phyloP scores from a whole-genome alignment of 2,329 filamentous ascomycete species.

The Dichotomopilus funicola region DNA sequence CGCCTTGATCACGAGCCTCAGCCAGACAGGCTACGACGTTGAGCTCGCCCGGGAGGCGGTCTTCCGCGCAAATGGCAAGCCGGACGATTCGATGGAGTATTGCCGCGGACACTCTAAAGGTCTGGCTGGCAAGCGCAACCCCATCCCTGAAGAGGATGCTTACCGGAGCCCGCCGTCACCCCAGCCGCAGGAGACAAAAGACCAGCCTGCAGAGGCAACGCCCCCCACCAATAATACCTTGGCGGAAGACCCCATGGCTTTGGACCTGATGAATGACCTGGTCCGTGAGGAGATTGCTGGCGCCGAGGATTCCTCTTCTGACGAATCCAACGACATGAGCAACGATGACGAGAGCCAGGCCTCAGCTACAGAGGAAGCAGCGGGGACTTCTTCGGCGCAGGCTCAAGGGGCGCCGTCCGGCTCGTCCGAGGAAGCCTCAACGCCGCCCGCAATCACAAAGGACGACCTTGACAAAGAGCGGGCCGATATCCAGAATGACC shows the following conservation, averaged over 20 bases:
- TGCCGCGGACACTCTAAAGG: constrained; percentile 57
- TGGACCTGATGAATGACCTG: constrained; percentile 27
- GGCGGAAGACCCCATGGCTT: constrained; percentile 27
- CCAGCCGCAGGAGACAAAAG: constrained; percentile 26
- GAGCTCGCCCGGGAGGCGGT: constrained; percentile 70
- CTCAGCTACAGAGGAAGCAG: constrained; percentile 21
- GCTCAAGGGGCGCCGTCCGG: constrained; percentile 25
- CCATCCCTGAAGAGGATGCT: constrained; percentile 57
- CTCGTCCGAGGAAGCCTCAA: constrained; percentile 18
- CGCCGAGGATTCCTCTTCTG: constrained; percentile 22
- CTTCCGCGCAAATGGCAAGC: constrained; percentile 70
- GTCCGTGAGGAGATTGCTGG: constrained; percentile 24
- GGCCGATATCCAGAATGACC: constrained; percentile 60
- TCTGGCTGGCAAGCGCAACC: constrained; percentile 55
- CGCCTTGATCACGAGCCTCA: constrained; percentile 25
- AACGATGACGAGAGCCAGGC: constrained; percentile 12
- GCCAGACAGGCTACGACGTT: constrained; percentile 44
- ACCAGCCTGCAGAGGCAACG: constrained; percentile 1
- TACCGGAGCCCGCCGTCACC: constrained; percentile 28
- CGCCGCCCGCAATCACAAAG: constrained; percentile 47
- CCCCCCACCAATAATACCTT: constrained; percentile 8
- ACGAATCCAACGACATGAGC: constrained; percentile 25
- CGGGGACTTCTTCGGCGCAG: constrained; percentile 21
- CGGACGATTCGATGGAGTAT: constrained; percentile 61
- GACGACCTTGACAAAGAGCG: constrained; percentile 77